phyloP scores from a whole-genome alignment of 495 filamentous ascomycete genomes.

The Jackrogersella minutella region DNA sequence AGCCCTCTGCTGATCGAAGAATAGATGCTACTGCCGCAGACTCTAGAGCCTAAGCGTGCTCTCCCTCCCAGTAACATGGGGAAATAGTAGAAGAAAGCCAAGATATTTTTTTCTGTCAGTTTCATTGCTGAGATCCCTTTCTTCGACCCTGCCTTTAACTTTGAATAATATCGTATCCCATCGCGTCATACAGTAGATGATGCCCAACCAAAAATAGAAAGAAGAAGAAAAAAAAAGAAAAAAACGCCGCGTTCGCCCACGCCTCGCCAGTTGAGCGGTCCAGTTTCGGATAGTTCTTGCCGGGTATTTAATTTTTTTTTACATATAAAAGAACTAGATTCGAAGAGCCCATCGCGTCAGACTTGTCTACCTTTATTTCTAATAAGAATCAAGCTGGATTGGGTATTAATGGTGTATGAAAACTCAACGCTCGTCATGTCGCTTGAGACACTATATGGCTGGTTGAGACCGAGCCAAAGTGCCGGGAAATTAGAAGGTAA shows the following conservation, averaged over 20 bases:
- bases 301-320: constrained; percentile 36
- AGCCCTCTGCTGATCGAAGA: constrained; percentile 10
- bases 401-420: not conserved
- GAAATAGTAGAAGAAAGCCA: constrained; percentile 10
- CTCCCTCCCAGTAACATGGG: not conserved
- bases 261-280: constrained; percentile 29
- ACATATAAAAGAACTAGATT: constrained; percentile 33
- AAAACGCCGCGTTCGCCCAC: constrained; percentile 37
- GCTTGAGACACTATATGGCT: not conserved
- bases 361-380: constrained; percentile 10
- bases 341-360: constrained; percentile 2
- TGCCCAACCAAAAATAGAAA: constrained; percentile 39
- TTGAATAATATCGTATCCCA: constrained; percentile 38
- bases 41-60: constrained; percentile 9
- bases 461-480: not conserved
- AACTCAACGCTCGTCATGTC: constrained; percentile 2
- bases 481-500: constrained; percentile 3
- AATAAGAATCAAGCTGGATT: constrained; percentile 5
- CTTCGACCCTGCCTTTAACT: constrained; percentile 33
- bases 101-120: constrained; percentile 23
- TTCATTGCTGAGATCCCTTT: constrained; percentile 41
- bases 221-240: no score
- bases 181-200: constrained; percentile 40
- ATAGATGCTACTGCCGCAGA: constrained; percentile 21
- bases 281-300: constrained; percentile 21